Percentiles rank a stretch among this genome's conserved stretches.
Evolutionary conservation across 495 filamentous ascomycete genomes (phyloP).

Genomic region (Bacidia rubella): DNA sequence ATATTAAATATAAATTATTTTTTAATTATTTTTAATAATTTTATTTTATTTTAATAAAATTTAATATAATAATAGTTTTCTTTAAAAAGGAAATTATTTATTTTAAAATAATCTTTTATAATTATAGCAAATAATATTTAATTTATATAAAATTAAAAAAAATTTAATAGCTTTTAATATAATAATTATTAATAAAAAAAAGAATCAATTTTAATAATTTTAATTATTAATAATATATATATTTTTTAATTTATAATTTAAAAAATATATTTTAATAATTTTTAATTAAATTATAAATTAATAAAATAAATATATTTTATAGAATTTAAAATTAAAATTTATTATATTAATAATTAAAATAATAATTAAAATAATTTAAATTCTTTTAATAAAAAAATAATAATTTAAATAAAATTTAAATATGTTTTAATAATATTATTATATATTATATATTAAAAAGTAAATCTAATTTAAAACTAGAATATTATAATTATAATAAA

Average conservation of each 20-base stretch:
- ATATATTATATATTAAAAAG: background rate
- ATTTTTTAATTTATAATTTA: background rate
- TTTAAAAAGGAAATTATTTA: background rate
- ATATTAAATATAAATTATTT: background rate
- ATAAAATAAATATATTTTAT: slow-evolving; percentile 9
- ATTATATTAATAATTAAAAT: background rate
- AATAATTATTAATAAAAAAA: no score
- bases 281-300: background rate
- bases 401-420: background rate
- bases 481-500: background rate
- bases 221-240: background rate
- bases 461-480: background rate
- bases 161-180: no score
- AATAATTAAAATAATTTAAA: background rate
- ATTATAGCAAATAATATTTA: background rate
- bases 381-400: background rate
- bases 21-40: background rate
- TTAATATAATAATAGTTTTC: background rate
- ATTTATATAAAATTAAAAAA: background rate
- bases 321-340: background rate
- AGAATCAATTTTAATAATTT: no score
- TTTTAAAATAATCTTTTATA: background rate
- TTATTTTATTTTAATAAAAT: background rate
- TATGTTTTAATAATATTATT: background rate
- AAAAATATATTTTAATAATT: background rate